Conservation (phyloP, 176 grass and related monocot species). For the Zoysia pacifica region DNA sequence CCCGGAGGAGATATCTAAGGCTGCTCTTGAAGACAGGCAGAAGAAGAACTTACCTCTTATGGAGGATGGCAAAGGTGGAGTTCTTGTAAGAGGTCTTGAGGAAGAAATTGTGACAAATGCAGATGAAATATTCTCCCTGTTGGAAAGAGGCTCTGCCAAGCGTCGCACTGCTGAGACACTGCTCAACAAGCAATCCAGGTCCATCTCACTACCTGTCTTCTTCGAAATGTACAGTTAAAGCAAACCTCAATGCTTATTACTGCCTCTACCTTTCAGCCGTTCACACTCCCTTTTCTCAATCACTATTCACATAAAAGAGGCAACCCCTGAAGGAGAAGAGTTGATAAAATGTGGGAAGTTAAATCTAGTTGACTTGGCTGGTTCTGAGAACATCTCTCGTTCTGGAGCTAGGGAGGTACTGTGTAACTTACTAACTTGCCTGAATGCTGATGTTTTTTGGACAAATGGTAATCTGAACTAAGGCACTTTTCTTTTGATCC, state of each 20-base stretch:
- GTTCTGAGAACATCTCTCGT: slow-evolving; percentile 95
- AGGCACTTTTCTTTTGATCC: slow-evolving; percentile 9
- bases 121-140: slow-evolving; percentile 82
- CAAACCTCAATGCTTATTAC: slow-evolving; percentile 25
- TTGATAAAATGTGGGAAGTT: slow-evolving; percentile 96
- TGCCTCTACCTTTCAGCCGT: slow-evolving; percentile 63
- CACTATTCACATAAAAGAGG: slow-evolving; percentile 99
- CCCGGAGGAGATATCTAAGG: slow-evolving; percentile 88
- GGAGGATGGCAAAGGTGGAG: slow-evolving; percentile 99
- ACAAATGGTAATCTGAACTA: too few relatives aligned
- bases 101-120: slow-evolving; percentile 95
- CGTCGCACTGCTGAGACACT: slow-evolving; percentile 92
- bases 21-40: slow-evolving; percentile 71
- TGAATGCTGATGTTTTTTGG: too few relatives aligned
- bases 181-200: slow-evolving; percentile 99
- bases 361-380: slow-evolving; percentile 93
- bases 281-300: slow-evolving; percentile 98
- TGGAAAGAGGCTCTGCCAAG: slow-evolving; percentile 97
- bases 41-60: slow-evolving; percentile 89
- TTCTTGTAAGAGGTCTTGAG: slow-evolving; percentile 88
- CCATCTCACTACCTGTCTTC: neutral
- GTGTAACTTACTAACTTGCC: neutral
- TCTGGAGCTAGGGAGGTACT: slow-evolving; percentile 95
- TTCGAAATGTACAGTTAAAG: slow-evolving; percentile 1
- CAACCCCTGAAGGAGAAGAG: slow-evolving; percentile 98